These are phyloP conservation scores for Musa beccarii DNA, from an alignment of 176 grass and related monocot genomes.

Conservation along the genomic window DNA sequence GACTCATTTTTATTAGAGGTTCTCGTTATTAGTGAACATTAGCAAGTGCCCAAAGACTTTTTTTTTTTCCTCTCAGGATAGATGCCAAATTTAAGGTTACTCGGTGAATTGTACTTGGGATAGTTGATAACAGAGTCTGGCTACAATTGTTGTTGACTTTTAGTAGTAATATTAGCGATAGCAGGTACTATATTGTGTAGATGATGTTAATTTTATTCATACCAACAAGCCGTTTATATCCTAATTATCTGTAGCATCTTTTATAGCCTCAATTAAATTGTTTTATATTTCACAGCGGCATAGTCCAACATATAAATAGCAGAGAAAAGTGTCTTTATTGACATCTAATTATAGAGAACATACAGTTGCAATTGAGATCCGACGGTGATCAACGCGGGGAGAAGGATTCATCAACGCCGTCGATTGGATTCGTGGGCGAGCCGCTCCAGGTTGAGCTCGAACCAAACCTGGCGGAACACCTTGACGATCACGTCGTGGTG, in stretches of 20 bases:
- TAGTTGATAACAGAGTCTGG: too few relatives aligned
- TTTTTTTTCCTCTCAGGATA: too few relatives aligned
- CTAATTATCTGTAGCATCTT: not conserved
- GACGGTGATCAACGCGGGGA: not conserved
- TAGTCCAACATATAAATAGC: not conserved
- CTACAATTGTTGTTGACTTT: too few relatives aligned
- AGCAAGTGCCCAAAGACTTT: too few relatives aligned
- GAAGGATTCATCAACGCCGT: not conserved
- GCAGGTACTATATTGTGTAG: too few relatives aligned
- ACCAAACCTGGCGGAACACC: slow-evolving; percentile 19
- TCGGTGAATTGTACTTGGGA: too few relatives aligned
- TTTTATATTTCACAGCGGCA: not conserved
- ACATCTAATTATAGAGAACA: not conserved
- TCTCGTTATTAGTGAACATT: too few relatives aligned
- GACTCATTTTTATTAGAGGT: too few relatives aligned
- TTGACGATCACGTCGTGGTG: slow-evolving; percentile 24
- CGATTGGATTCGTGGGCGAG: not conserved
- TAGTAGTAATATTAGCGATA: too few relatives aligned
- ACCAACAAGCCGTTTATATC: not conserved
- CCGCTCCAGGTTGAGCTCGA: slow-evolving; percentile 12
- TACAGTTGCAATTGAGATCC: not conserved
- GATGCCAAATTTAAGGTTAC: too few relatives aligned
- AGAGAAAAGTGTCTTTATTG: not conserved
- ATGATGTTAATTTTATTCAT: not conserved
- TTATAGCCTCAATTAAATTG: not conserved